Conservation (phyloP, 2,329 filamentous ascomycete species). For the Huntiella abstrusa region DNA sequence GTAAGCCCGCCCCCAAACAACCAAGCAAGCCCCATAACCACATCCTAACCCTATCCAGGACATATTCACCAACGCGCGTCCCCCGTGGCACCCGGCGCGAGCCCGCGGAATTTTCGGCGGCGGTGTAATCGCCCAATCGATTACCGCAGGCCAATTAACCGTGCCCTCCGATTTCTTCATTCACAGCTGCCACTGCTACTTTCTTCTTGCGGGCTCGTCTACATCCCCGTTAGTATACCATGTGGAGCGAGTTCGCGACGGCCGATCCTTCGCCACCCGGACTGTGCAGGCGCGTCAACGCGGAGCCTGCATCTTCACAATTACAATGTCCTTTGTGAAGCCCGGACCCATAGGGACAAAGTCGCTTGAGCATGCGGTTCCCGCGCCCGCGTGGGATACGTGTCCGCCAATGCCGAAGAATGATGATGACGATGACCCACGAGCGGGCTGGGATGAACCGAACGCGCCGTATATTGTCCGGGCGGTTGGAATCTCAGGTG, state of each 20-base stretch:
- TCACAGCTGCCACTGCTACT: slow-evolving; percentile 98
- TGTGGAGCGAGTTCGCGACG: slow-evolving; percentile 83
- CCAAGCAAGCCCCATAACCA: background rate
- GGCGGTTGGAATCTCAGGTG: slow-evolving; percentile 22
- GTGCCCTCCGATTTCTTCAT: slow-evolving; percentile 63
- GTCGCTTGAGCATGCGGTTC: slow-evolving; percentile 45
- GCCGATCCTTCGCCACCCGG: slow-evolving; percentile 72
- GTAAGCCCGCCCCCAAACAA: slow-evolving; percentile 25
- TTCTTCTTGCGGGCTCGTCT: slow-evolving; percentile 74
- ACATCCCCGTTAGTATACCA: slow-evolving; percentile 83
- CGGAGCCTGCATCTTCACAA: slow-evolving; percentile 84
- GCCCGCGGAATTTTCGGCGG: slow-evolving; percentile 90
- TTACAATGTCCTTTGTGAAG: slow-evolving; percentile 73
- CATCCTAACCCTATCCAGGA: slow-evolving; percentile 31
- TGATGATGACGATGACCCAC: slow-evolving; percentile 23
- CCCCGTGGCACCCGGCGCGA: slow-evolving; percentile 78
- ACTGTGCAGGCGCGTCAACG: slow-evolving; percentile 90
- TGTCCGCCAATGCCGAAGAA: slow-evolving; percentile 20
- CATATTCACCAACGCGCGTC: slow-evolving; percentile 86
- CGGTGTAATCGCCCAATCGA: slow-evolving; percentile 78
- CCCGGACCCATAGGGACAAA: slow-evolving; percentile 34
- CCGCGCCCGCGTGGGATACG: slow-evolving; percentile 30
- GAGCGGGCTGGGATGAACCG: slow-evolving; percentile 27
- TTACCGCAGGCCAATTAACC: slow-evolving; percentile 74
- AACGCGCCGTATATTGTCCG: slow-evolving; percentile 30